These are phyloP conservation scores for Dinochytrium kinnereticum DNA, from an alignment of 371 early-diverging fungal species.

Conservation along the genomic window DNA sequence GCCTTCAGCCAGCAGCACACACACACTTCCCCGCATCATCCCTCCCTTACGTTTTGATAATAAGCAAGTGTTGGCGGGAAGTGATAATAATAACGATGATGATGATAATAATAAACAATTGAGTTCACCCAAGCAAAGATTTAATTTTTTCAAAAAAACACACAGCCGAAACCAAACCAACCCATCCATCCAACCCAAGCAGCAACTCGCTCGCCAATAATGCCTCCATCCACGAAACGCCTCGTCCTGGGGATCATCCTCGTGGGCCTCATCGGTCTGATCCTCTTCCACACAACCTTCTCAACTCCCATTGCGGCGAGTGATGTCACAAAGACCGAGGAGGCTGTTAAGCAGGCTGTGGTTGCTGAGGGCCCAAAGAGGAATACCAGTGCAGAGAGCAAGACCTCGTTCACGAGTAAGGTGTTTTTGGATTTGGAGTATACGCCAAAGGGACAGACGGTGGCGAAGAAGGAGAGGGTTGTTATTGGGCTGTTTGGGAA, in stretches of 20 bases:
- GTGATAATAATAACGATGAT: too few relatives aligned
- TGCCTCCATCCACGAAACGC: constrained; percentile 10
- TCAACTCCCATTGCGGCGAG: constrained; percentile 5
- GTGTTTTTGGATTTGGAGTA: constrained; percentile 84
- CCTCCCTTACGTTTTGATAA: too few relatives aligned
- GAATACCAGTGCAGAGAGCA: neutral
- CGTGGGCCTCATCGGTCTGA: constrained; percentile 1
- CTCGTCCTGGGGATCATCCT: neutral
- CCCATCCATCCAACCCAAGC: too few relatives aligned
- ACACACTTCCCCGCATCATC: too few relatives aligned
- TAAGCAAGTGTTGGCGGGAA: too few relatives aligned
- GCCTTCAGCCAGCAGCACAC: too few relatives aligned
- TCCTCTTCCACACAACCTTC: constrained; percentile 1
- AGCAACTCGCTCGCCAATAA: too few relatives aligned
- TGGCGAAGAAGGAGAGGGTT: constrained; percentile 69
- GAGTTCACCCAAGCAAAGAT: too few relatives aligned
- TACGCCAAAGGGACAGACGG: constrained; percentile 67
- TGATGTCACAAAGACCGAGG: neutral
- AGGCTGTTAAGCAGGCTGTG: neutral
- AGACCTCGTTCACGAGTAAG: constrained; percentile 47
- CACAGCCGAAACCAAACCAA: too few relatives aligned
- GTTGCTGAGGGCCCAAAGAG: neutral
- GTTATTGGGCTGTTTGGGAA: constrained; percentile 65
- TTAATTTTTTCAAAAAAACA: too few relatives aligned
- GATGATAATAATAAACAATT: too few relatives aligned